Conservation (phyloP, 495 filamentous ascomycete genomes). For the Penicillium robsamsonii region DNA sequence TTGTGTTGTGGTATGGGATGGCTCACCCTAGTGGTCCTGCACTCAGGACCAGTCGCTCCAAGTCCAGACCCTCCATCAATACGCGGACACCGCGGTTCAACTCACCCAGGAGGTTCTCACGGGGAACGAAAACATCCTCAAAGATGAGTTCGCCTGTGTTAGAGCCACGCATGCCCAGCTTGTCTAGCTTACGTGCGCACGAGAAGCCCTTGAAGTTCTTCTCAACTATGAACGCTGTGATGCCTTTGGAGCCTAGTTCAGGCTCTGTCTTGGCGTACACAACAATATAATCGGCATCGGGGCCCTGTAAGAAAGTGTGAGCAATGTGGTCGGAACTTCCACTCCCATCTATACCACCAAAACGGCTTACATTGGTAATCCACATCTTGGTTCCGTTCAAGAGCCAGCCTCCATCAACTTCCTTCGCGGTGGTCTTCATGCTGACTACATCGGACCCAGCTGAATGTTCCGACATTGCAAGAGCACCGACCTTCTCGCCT, state of each 20-base stretch:
- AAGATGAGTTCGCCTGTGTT: slow-evolving; percentile 96
- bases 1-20: background rate
- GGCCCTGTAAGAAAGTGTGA: slow-evolving; percentile 54
- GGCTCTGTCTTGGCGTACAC: slow-evolving; percentile 96
- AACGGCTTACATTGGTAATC: slow-evolving; percentile 79
- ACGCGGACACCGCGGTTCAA: slow-evolving; percentile 83
- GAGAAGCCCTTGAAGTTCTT: slow-evolving; percentile 72
- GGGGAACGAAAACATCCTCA: slow-evolving; percentile 87
- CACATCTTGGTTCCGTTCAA: slow-evolving; percentile 98
- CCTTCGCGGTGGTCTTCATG: slow-evolving; percentile 83
- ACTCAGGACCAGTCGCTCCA: slow-evolving; percentile 89
- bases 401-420: slow-evolving; percentile 79
- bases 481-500: slow-evolving; percentile 78
- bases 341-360: background rate
- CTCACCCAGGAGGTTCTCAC: slow-evolving; percentile 74
- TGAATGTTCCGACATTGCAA: slow-evolving; percentile 94
- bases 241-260: slow-evolving; percentile 78
- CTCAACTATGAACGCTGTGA: slow-evolving; percentile 91
- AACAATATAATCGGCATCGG: slow-evolving; percentile 83
- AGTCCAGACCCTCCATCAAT: slow-evolving; percentile 92
- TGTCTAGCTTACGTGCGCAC: slow-evolving; percentile 89
- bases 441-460: slow-evolving; percentile 92
- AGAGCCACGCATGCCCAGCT: slow-evolving; percentile 95
- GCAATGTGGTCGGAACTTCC: background rate
- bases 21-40: slow-evolving; percentile 78